Evolutionary conservation across 2,329 filamentous ascomycete species (phyloP).

Genomic region (Zasmidium citrigriseum): DNA sequence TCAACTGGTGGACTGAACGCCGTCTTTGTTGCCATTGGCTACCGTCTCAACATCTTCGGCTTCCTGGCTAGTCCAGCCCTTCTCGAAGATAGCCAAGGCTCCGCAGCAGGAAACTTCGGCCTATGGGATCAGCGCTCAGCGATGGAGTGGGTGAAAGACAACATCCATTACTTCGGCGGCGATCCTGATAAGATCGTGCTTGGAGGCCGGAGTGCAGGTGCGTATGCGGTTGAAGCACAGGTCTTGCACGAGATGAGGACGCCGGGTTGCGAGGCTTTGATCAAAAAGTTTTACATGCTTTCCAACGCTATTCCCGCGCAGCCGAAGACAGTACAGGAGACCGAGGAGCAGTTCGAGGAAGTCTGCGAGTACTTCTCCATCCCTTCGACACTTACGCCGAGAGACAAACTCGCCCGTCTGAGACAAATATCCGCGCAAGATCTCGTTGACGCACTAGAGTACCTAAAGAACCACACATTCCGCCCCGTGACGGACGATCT

Average conservation of each 20-base stretch:
- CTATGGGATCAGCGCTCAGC: conserved; percentile 32
- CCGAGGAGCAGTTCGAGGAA: conserved; percentile 9
- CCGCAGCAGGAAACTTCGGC: conserved; percentile 33
- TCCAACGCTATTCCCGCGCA: conserved; percentile 9
- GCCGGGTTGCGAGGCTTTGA: background rate
- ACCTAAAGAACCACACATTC: conserved; percentile 6
- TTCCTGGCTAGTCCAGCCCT: conserved; percentile 30
- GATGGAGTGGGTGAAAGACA: conserved; percentile 31
- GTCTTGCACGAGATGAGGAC: conserved; percentile 6
- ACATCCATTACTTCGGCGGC: conserved; percentile 26
- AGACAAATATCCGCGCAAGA: background rate
- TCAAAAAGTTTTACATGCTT: conserved; percentile 9
- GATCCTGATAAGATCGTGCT: conserved; percentile 26
- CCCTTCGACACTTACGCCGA: background rate
- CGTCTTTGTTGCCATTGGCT: conserved; percentile 55
- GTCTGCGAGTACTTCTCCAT: conserved; percentile 3
- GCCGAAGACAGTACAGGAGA: conserved; percentile 3
- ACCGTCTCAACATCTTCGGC: conserved; percentile 33
- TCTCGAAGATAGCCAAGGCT: conserved; percentile 30
- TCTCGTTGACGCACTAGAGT: conserved; percentile 4
- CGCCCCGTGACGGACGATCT: conserved; percentile 8
- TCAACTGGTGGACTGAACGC: conserved; percentile 60
- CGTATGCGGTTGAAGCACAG: conserved; percentile 8
- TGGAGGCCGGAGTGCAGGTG: conserved; percentile 52
- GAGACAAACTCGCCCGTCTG: conserved; percentile 1